Conservation (phyloP, 768 basidiomycete species). For the Vararia minispora region DNA sequence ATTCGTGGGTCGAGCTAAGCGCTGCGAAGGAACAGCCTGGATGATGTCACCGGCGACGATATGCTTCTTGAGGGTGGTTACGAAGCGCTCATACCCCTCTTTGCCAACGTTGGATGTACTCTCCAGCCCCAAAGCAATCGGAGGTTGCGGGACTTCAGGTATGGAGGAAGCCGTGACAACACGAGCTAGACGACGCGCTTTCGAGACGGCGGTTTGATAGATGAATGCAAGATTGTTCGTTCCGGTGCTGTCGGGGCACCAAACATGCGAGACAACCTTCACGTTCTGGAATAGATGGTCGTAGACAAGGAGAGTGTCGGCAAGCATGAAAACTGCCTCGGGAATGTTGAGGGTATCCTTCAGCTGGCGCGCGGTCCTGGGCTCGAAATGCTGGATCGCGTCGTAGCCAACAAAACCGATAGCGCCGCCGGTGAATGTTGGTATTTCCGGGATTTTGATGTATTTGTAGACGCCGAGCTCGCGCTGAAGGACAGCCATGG, state of each 20-base stretch:
- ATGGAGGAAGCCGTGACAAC: slow-evolving; percentile 39
- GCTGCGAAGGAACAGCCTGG: slow-evolving; percentile 95
- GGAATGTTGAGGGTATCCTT: slow-evolving; percentile 81
- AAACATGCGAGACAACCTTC: slow-evolving; percentile 95
- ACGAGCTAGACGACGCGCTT: slow-evolving; percentile 74
- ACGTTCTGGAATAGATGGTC: slow-evolving; percentile 94
- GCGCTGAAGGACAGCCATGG: slow-evolving; percentile 71
- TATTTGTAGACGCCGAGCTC: slow-evolving; percentile 84
- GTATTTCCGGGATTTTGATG: slow-evolving; percentile 82
- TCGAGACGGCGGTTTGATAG: slow-evolving; percentile 81
- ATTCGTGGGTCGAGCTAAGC: slow-evolving; percentile 72
- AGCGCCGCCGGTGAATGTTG: slow-evolving; percentile 94
- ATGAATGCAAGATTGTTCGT: slow-evolving; percentile 65
- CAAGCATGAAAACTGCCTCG: slow-evolving; percentile 94
- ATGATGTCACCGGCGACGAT: slow-evolving; percentile 97
- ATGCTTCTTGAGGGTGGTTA: slow-evolving; percentile 86
- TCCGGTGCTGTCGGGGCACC: slow-evolving; percentile 62
- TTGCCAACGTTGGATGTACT: slow-evolving; percentile 88
- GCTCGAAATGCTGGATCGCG: slow-evolving; percentile 93
- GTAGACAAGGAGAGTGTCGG: slow-evolving; percentile 90
- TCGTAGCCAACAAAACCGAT: slow-evolving; percentile 98
- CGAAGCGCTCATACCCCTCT: slow-evolving; percentile 83
- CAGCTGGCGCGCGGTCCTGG: slow-evolving; percentile 70
- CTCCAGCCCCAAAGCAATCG: slow-evolving; percentile 52
- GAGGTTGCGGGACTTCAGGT: slow-evolving; percentile 58